phyloP scores from a whole-genome alignment of 139 green algal genomes.

The Coccomyxa sp. region DNA sequence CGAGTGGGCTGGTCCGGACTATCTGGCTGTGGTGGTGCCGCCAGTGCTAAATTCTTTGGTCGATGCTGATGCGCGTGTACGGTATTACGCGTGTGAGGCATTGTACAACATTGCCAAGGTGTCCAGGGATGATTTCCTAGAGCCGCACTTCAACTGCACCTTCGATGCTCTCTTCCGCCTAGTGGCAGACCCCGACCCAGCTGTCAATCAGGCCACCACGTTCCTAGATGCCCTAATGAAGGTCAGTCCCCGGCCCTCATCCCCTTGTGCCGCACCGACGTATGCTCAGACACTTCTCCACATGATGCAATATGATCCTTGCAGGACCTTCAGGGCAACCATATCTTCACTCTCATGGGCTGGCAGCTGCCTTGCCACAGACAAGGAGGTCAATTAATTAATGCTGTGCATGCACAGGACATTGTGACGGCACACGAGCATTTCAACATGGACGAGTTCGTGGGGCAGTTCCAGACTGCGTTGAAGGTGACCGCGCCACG shows the following conservation, averaged over 20 bases:
- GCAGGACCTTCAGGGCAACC: neutral
- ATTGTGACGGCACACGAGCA: conserved; percentile 48
- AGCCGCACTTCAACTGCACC: conserved; percentile 83
- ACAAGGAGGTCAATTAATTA: neutral
- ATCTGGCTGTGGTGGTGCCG: conserved; percentile 72
- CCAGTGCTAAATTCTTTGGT: conserved; percentile 81
- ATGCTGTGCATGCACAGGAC: conserved; percentile 35
- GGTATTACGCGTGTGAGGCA: conserved; percentile 92
- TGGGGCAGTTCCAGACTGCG: conserved; percentile 78
- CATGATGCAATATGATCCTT: neutral
- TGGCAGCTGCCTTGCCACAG: too few species aligned
- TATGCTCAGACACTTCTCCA: neutral
- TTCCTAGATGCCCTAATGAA: conserved; percentile 95
- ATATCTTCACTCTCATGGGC: too few species aligned
- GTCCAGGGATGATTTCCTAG: conserved; percentile 69
- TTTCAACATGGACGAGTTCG: conserved; percentile 77
- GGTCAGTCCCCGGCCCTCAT: conserved; percentile 17
- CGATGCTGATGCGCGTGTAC: conserved; percentile 69
- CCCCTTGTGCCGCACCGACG: too few species aligned
- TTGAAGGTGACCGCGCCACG: conserved; percentile 77
- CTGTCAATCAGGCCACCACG: conserved; percentile 88
- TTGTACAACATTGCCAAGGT: conserved; percentile 98
- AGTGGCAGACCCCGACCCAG: conserved; percentile 65
- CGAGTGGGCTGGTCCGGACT: conserved; percentile 2
- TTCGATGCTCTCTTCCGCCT: conserved; percentile 93